Conservation (phyloP, 2,329 filamentous ascomycete species). For the Fusarium longipes region DNA sequence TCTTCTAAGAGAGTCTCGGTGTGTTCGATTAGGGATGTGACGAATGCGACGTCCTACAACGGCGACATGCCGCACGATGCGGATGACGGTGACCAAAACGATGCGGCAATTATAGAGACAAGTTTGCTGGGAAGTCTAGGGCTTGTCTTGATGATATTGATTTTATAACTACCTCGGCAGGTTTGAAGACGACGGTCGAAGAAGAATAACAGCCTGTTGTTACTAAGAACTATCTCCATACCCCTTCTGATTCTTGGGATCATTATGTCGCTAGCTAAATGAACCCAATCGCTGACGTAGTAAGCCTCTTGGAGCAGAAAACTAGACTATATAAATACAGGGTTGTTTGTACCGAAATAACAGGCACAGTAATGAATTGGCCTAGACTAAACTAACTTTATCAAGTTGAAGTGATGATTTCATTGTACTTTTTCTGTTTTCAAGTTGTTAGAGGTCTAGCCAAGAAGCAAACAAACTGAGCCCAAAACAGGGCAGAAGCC, state of each 20-base stretch:
- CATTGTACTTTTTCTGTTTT: background rate
- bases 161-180: background rate
- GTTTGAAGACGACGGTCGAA: background rate
- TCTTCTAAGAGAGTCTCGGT: slow-evolving; percentile 18
- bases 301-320: background rate
- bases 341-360: background rate
- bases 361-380: background rate
- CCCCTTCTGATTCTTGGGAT: background rate
- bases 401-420: background rate
- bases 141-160: background rate
- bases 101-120: background rate
- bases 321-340: background rate
- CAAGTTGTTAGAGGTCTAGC: slow-evolving; percentile 1
- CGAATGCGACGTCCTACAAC: slow-evolving; percentile 39
- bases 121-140: background rate
- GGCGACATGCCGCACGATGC: slow-evolving; percentile 20
- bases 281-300: background rate
- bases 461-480: slow-evolving; percentile 31
- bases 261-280: background rate
- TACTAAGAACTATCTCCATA: background rate
- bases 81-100: background rate
- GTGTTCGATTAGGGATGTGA: slow-evolving; percentile 44
- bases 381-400: background rate
- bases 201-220: background rate
- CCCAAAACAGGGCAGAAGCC: slow-evolving; percentile 30